A percentile compares a stretch with the other conserved stretches of the same genome.
Conservation (phyloP, 2,329 filamentous ascomycete species). For the Penicillium digitatum region DNA sequence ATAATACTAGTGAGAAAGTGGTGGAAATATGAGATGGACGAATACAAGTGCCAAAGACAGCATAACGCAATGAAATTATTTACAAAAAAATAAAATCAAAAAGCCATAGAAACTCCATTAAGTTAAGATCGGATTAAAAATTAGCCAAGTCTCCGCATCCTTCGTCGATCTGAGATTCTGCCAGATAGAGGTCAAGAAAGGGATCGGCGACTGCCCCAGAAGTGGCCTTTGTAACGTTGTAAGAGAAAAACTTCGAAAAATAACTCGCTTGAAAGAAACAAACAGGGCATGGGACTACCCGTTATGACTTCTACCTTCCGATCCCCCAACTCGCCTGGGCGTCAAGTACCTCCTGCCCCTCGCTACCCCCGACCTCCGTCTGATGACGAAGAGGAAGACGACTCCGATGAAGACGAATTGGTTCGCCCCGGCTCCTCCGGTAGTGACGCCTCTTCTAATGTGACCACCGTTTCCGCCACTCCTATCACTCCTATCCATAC, state of each 20-base stretch:
- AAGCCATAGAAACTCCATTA: background rate
- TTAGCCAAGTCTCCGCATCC: slow-evolving; percentile 3
- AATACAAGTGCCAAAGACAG: background rate
- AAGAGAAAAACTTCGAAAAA: background rate
- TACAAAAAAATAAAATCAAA: background rate
- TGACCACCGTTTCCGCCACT: slow-evolving; percentile 42
- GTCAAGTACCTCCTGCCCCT: slow-evolving; percentile 15
- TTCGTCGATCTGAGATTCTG: slow-evolving; percentile 5
- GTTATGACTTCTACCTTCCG: slow-evolving; percentile 19
- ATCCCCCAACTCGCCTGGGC: slow-evolving; percentile 18
- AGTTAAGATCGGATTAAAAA: background rate
- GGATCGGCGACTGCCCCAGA: slow-evolving; percentile 7
- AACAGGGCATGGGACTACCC: slow-evolving; percentile 16
- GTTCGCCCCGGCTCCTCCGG: slow-evolving; percentile 43
- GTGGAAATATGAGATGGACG: background rate
- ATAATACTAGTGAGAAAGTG: background rate
- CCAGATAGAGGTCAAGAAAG: slow-evolving; percentile 7
- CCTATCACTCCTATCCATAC: slow-evolving; percentile 38
- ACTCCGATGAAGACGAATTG: slow-evolving; percentile 33
- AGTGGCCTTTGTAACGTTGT: slow-evolving; percentile 6
- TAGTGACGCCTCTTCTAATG: slow-evolving; percentile 48
- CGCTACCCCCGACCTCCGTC: slow-evolving; percentile 19
- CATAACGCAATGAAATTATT: background rate
- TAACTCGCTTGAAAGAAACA: background rate
- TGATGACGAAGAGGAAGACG: slow-evolving; percentile 21